phyloP scores from a whole-genome alignment of 2,329 filamentous ascomycete genomes.

The Alternaria angustiovoidea region DNA sequence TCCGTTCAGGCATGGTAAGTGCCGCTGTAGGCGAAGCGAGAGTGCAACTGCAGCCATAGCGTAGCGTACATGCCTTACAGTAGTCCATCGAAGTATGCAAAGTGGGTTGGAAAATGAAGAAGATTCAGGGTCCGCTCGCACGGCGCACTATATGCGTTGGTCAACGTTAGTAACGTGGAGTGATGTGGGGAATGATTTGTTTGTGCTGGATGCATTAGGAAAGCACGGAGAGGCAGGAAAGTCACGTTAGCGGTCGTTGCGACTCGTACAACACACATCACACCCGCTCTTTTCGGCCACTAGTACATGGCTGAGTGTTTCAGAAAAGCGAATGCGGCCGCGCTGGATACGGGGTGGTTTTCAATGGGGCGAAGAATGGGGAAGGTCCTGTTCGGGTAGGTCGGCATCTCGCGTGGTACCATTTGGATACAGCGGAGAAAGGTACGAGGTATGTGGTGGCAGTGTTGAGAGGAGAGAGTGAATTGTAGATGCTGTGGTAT shows the following conservation, averaged over 20 bases:
- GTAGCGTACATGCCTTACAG: background rate
- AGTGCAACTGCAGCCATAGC: background rate
- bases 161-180: background rate
- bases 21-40: conserved; percentile 2
- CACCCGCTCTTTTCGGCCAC: background rate
- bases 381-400: background rate
- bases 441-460: background rate
- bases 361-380: conserved; percentile 1
- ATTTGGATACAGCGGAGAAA: background rate
- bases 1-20: background rate
- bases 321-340: conserved; percentile 2
- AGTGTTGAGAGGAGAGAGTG: background rate
- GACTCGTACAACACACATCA: conserved; percentile 1
- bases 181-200: conserved; percentile 4
- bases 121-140: conserved; percentile 5
- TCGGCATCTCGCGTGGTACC: conserved; percentile 1
- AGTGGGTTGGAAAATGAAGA: background rate
- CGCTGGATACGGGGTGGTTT: background rate
- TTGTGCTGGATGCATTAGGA: conserved; percentile 2
- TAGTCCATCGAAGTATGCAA: background rate
- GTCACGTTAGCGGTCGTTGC: background rate
- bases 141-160: background rate
- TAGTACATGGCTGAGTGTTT: background rate
- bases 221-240: background rate
- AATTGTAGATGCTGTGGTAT: background rate